Percentiles rank a stretch among this genome's conserved stretches.
phyloP scores from a whole-genome alignment of 2,329 filamentous ascomycete species.

The Ustulina deusta region DNA sequence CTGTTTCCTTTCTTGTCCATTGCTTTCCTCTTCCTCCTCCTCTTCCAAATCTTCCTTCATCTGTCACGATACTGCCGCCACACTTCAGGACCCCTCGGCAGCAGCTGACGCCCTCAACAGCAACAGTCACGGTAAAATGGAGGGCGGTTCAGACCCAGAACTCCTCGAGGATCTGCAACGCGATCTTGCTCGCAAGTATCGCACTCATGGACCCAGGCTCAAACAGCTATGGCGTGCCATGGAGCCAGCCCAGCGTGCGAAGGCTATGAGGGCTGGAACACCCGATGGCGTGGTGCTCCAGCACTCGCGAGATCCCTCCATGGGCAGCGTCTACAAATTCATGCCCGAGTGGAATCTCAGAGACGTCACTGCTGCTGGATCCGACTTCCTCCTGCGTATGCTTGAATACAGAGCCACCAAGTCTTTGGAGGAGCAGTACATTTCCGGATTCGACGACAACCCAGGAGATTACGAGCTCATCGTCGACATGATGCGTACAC shows the following conservation, averaged over 20 bases:
- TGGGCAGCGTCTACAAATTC: constrained; percentile 56
- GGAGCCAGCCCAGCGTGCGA: constrained; percentile 49
- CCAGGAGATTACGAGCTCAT: constrained; percentile 55
- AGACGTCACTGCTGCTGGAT: constrained; percentile 53
- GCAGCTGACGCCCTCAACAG: not conserved
- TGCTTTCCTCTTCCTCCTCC: no score
- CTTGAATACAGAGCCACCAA: constrained; percentile 55
- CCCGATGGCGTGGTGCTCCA: constrained; percentile 52
- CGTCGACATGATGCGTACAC: constrained; percentile 50
- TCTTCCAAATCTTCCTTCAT: not conserved
- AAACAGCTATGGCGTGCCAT: constrained; percentile 57
- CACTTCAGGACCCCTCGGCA: not conserved
- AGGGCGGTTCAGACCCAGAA: not conserved
- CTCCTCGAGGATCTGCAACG: constrained; percentile 50
- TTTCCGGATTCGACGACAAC: constrained; percentile 45
- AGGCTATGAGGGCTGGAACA: constrained; percentile 53
- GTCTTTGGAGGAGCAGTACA: constrained; percentile 53
- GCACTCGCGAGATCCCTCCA: constrained; percentile 50
- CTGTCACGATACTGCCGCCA: not conserved
- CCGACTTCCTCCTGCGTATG: constrained; percentile 55
- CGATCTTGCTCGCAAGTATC: constrained; percentile 57
- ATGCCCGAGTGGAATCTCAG: constrained; percentile 59
- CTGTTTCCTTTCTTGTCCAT: not conserved
- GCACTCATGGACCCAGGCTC: constrained; percentile 52
- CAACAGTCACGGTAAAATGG: constrained; percentile 6